Evolutionary conservation across 352 stramenopile species (phyloP), one percentile per base, ranked within the genome.

Genomic region (Phytophthora syringae): DNA sequence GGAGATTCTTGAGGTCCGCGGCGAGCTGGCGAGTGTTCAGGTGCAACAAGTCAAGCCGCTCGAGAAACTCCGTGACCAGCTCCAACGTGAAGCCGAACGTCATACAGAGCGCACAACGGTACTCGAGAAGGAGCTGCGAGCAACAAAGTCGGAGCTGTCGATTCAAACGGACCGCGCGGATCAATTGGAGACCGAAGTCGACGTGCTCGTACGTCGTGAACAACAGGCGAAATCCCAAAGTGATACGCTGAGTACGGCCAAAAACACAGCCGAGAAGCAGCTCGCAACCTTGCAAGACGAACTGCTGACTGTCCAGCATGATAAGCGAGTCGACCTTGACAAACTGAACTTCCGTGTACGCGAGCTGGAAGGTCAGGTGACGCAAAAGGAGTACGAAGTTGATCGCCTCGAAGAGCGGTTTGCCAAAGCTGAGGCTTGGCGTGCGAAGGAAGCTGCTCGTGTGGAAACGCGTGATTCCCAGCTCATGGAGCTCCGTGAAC

Each of bases 341-440:
- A 84, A 82, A 36, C 54, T 84, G 39, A 79, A 42, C 32, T 82
- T 77, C 52, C 70, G 67, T 1, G 42, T 80, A 16, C 79, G 76
- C 11, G 79, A 85, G 21, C 60, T 88, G 7, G 79, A 88, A 60
- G 79, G 65, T 15, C 66, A 77, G 21, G 63, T 82, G 43, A 68
- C 74, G 0, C 76, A 84, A 54, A 86, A 80, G 43, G 79, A 88
- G 22, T 88, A 88, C 54, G 79, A 88, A 60, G 51, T 67, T 13
- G 52, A 58, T 18, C 69, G 74, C 10, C 50, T 80, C 7, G 70
- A 86, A 57, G 77, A 86, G 52, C 66, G 66, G 20, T 86, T 84
- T 49, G 56, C 65, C 16, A 84, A 78, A 57, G 77, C 77, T 1
- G 77, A 86, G 56, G 54, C 72, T 11, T 86, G 77, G 77, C 68